These are phyloP conservation scores for Dothiorella sarmentorum DNA, from an alignment of 2,329 filamentous ascomycete species.

Conservation along the genomic window DNA sequence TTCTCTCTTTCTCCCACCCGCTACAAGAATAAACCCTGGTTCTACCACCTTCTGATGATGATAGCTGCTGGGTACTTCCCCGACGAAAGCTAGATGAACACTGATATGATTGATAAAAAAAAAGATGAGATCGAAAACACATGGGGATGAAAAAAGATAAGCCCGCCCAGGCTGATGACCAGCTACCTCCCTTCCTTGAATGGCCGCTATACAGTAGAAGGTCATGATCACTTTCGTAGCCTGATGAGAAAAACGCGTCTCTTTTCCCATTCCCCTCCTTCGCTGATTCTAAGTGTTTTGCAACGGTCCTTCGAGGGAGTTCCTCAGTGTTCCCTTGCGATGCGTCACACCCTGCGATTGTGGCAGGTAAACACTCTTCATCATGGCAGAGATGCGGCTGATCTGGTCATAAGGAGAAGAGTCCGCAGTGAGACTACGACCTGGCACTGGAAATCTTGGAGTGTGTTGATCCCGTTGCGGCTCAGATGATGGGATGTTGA, in stretches of 20 bases:
- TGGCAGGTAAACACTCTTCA: neutral
- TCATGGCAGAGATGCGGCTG: neutral
- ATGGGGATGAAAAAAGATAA: neutral
- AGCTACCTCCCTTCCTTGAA: no score
- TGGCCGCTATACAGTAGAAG: neutral
- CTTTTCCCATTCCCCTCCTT: neutral
- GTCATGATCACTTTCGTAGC: no score
- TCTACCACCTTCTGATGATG: slow-evolving; percentile 3
- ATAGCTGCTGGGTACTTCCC: slow-evolving; percentile 15
- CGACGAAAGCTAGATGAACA: neutral
- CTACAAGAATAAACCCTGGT: no score
- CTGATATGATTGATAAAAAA: no score
- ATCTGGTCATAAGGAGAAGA: neutral
- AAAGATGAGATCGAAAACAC: neutral
- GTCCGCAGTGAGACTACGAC: neutral
- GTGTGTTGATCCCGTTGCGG: neutral
- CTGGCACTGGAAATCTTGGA: neutral
- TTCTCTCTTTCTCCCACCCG: no score
- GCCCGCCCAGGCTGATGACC: no score
- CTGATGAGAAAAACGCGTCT: neutral
- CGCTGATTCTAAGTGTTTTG: neutral
- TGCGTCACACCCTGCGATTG: neutral
- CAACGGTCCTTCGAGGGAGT: neutral
- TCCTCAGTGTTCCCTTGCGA: neutral
- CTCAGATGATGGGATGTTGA: neutral